These are phyloP conservation scores for Plenodomus tracheiphilus DNA, from an alignment of 2,329 filamentous ascomycete species.

Conservation along the genomic window DNA sequence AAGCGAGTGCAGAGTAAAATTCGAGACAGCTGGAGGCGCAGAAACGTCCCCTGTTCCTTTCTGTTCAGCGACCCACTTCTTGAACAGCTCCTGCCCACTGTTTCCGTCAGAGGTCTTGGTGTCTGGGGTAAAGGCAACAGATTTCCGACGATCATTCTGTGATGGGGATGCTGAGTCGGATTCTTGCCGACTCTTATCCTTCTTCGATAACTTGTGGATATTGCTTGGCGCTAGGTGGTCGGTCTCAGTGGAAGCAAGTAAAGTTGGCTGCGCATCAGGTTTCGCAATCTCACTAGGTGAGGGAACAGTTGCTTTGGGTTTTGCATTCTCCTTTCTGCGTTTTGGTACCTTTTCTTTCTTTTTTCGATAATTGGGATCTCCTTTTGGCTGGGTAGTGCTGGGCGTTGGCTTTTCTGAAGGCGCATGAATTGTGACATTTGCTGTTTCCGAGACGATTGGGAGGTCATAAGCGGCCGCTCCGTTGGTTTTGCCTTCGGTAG, in stretches of 20 bases:
- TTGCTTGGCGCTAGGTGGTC: constrained; percentile 11
- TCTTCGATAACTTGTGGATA: constrained; percentile 13
- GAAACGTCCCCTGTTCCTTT: constrained; percentile 29
- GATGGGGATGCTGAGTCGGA: constrained; percentile 30
- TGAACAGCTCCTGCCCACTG: constrained; percentile 56
- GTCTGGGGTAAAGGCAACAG: constrained; percentile 66
- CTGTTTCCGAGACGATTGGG: constrained; percentile 6
- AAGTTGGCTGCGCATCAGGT: constrained; percentile 18
- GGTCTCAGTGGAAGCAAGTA: constrained; percentile 38
- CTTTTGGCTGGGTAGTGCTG: constrained; percentile 22
- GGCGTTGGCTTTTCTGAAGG: constrained; percentile 9
- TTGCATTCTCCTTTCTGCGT: constrained; percentile 18
- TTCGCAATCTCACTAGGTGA: constrained; percentile 24
- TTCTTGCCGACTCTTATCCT: constrained; percentile 15
- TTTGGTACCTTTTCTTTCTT: constrained; percentile 31
- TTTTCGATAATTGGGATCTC: constrained; percentile 43
- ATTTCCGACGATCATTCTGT: constrained; percentile 52
- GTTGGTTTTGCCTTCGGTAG: constrained; percentile 5
- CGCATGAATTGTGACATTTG: constrained; percentile 7
- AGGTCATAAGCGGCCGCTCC: constrained; percentile 2
- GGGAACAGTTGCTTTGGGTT: constrained; percentile 13
- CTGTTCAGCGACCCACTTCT: constrained; percentile 51
- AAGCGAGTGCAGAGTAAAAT: constrained; percentile 28
- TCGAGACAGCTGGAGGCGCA: constrained; percentile 26
- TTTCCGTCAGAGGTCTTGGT: constrained; percentile 63